Evolutionary conservation across 148 eudicot species (phyloP).

Genomic region (Rhododendron ferrugineum): DNA sequence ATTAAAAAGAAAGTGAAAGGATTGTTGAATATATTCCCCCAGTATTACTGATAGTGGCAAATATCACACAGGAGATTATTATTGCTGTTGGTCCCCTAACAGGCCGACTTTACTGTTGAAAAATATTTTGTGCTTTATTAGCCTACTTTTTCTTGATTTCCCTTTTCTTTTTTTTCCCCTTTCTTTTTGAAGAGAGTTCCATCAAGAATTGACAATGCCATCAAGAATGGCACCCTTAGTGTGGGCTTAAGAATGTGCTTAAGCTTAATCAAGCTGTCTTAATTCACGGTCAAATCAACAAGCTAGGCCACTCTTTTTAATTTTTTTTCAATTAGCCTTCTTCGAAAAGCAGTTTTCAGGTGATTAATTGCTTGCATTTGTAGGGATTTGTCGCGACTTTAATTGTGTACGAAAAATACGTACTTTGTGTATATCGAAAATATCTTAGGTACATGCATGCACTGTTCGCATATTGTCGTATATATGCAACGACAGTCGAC

Average conservation of each 20-base stretch:
- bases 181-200: background rate
- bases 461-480: background rate
- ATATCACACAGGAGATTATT: constrained; percentile 12
- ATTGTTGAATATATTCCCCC: background rate
- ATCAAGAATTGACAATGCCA: background rate
- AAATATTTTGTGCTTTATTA: background rate
- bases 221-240: constrained; percentile 3
- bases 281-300: background rate
- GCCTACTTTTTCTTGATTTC: constrained; percentile 10
- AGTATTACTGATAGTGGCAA: constrained; percentile 12
- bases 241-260: background rate
- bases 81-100: constrained; percentile 24
- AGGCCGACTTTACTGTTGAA: constrained; percentile 9
- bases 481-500: too few relatives aligned
- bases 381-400: background rate
- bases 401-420: background rate
- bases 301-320: background rate
- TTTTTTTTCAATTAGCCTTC: background rate
- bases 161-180: background rate
- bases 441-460: background rate
- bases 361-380: background rate
- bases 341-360: background rate
- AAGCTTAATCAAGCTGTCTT: background rate
- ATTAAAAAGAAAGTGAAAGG: constrained; percentile 7
- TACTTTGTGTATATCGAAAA: background rate